phyloP scores from a whole-genome alignment of 2,329 filamentous ascomycete genomes.

The Teratosphaeriaceae sp. region DNA sequence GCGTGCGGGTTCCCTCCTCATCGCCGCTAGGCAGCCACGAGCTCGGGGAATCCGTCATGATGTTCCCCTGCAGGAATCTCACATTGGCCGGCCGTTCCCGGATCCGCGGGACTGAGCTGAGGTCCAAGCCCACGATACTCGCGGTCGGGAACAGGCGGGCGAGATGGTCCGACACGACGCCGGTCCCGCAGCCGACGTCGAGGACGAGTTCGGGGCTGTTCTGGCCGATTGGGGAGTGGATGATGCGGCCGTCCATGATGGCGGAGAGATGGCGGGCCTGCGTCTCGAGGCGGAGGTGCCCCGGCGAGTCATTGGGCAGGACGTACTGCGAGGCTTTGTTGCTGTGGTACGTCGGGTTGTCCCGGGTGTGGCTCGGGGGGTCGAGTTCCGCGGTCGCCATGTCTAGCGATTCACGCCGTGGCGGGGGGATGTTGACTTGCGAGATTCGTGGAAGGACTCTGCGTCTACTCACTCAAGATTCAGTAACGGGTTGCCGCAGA shows the following conservation, averaged over 20 bases:
- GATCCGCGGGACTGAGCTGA: conserved; percentile 12
- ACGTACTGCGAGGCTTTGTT: conserved; percentile 3
- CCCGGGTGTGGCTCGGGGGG: too few relatives aligned
- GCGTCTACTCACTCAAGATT: too few relatives aligned
- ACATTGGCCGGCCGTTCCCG: conserved; percentile 9
- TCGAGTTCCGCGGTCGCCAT: too few relatives aligned
- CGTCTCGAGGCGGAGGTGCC: conserved; percentile 16
- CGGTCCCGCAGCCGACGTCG: conserved; percentile 25
- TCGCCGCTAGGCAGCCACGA: not conserved
- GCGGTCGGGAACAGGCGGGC: conserved; percentile 15
- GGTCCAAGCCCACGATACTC: conserved; percentile 29
- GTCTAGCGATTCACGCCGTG: too few relatives aligned
- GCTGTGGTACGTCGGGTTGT: conserved; percentile 7
- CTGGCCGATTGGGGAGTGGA: conserved; percentile 15
- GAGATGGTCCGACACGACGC: conserved; percentile 19
- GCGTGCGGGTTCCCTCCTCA: not conserved
- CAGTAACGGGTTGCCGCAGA: too few relatives aligned
- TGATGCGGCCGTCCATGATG: conserved; percentile 17
- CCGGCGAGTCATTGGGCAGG: conserved; percentile 12
- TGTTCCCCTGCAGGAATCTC: conserved; percentile 13
- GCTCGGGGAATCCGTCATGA: conserved; percentile 4
- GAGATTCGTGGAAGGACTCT: too few relatives aligned
- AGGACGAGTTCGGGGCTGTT: conserved; percentile 5
- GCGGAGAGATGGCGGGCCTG: conserved; percentile 14
- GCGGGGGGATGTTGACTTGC: too few relatives aligned